Conservation (phyloP, 192 early-diverging fungal genomes). For the Backusella tarrabulga region DNA sequence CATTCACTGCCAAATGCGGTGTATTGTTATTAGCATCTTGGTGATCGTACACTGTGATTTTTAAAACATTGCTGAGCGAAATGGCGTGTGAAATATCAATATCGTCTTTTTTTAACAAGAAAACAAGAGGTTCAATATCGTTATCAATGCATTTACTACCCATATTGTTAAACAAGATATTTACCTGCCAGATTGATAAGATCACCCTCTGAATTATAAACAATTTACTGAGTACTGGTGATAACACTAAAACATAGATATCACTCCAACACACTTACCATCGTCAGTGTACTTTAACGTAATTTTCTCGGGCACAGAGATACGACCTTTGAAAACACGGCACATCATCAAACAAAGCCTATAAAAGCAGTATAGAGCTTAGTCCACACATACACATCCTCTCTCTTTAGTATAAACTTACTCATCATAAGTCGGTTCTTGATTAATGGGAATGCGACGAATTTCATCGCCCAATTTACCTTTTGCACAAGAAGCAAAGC, state of each 20-base stretch:
- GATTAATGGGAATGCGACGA: conserved; percentile 45
- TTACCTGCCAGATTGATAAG: conserved; percentile 45
- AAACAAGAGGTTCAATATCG: not conserved
- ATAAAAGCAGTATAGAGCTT: not conserved
- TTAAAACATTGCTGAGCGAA: conserved; percentile 42
- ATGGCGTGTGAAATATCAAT: conserved; percentile 49
- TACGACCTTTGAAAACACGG: conserved; percentile 37
- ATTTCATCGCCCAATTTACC: conserved; percentile 46
- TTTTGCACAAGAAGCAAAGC: conserved; percentile 16
- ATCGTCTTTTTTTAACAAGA: conserved; percentile 34
- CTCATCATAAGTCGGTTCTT: conserved; percentile 51
- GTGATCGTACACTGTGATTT: conserved; percentile 44
- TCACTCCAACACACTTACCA: conserved; percentile 26
- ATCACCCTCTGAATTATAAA: conserved; percentile 42
- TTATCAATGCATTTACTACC: not conserved
- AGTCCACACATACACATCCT: not conserved
- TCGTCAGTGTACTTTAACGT: conserved; percentile 46
- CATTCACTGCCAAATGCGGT: not conserved
- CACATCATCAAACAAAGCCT: conserved; percentile 50
- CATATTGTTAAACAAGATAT: not conserved
- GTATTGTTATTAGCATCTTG: not conserved
- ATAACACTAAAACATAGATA: not conserved
- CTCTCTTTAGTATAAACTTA: conserved; percentile 6
- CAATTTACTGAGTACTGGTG: not conserved
- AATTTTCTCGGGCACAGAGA: conserved; percentile 42